Evolutionary conservation across 148 eudicot species (phyloP).

Genomic region (Rhododendron ferrugineum): DNA sequence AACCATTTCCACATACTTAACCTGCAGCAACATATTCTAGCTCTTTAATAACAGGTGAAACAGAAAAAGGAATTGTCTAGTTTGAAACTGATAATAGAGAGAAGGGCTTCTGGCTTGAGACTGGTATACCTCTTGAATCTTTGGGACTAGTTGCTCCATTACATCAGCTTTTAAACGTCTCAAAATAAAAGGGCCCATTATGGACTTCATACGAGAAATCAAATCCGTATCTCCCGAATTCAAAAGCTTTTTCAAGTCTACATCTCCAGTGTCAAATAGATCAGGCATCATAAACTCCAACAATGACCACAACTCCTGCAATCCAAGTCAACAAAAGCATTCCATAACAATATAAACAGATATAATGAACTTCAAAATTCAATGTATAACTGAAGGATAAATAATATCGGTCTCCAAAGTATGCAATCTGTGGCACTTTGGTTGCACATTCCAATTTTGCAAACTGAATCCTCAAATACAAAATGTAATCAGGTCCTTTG

Average conservation of each 20-base stretch:
- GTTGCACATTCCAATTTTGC: background rate
- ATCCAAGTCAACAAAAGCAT: constrained; percentile 4
- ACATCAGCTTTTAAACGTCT: constrained; percentile 95
- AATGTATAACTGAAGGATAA: background rate
- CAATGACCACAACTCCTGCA: constrained; percentile 97
- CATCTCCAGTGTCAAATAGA: constrained; percentile 81
- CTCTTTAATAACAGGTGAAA: constrained; percentile 8
- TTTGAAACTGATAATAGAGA: background rate
- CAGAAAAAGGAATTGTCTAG: constrained; percentile 2
- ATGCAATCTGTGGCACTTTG: background rate
- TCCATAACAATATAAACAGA: background rate
- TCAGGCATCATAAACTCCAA: constrained; percentile 98
- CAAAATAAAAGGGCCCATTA: constrained; percentile 89
- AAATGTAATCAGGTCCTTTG: background rate
- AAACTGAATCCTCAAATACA: background rate
- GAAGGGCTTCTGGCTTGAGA: background rate
- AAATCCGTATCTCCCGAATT: constrained; percentile 66
- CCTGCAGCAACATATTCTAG: constrained; percentile 33
- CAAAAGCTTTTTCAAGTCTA: constrained; percentile 81
- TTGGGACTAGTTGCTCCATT: constrained; percentile 91
- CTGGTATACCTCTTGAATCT: constrained; percentile 61
- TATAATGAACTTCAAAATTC: background rate
- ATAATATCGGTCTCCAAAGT: background rate
- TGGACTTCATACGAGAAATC: constrained; percentile 88
- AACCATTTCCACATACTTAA: constrained; percentile 72